A percentile compares a stretch with the other conserved stretches of the same genome.
Conservation (phyloP, 2,329 filamentous ascomycete species). For the Talaromyces sp. region DNA sequence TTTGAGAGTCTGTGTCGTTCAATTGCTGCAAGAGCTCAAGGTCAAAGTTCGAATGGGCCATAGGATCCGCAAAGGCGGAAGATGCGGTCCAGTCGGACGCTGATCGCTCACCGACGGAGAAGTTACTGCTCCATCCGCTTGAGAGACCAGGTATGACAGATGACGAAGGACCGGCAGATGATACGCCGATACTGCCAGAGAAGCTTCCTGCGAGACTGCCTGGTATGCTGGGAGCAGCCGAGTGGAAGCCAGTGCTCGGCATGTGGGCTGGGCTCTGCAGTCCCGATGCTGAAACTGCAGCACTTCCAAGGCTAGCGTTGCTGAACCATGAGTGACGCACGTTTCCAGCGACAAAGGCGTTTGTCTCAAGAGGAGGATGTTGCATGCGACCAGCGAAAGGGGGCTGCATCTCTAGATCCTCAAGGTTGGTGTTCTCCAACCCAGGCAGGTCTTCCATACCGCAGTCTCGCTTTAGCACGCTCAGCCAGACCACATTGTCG, state of each 20-base stretch:
- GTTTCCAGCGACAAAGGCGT: conserved; percentile 25
- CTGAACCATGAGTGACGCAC: conserved; percentile 24
- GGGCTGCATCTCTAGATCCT: conserved; percentile 42
- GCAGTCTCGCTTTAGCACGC: conserved; percentile 43
- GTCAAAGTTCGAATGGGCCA: conserved; percentile 40
- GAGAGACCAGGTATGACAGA: conserved; percentile 26
- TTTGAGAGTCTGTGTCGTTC: conserved; percentile 32
- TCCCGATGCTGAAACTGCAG: conserved; percentile 29
- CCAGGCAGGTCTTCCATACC: conserved; percentile 34
- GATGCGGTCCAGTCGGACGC: conserved; percentile 32
- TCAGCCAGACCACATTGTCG: conserved; percentile 47
- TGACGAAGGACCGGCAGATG: conserved; percentile 23
- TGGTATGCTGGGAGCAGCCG: conserved; percentile 35
- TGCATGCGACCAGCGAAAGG: conserved; percentile 42
- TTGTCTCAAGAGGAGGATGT: conserved; percentile 34
- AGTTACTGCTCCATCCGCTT: conserved; percentile 34
- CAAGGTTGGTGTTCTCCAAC: conserved; percentile 34
- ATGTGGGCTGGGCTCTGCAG: conserved; percentile 32
- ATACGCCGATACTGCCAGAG: conserved; percentile 32
- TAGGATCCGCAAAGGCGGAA: conserved; percentile 30
- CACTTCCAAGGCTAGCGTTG: conserved; percentile 22
- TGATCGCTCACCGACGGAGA: conserved; percentile 31
- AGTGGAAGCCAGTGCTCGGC: conserved; percentile 32
- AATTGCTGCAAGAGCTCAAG: conserved; percentile 37
- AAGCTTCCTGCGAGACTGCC: conserved; percentile 36